A percentile compares a stretch with the other conserved stretches of the same genome.
phyloP scores from a whole-genome alignment of 164 flowering plant genomes.

The Tinospora cordifolia region DNA sequence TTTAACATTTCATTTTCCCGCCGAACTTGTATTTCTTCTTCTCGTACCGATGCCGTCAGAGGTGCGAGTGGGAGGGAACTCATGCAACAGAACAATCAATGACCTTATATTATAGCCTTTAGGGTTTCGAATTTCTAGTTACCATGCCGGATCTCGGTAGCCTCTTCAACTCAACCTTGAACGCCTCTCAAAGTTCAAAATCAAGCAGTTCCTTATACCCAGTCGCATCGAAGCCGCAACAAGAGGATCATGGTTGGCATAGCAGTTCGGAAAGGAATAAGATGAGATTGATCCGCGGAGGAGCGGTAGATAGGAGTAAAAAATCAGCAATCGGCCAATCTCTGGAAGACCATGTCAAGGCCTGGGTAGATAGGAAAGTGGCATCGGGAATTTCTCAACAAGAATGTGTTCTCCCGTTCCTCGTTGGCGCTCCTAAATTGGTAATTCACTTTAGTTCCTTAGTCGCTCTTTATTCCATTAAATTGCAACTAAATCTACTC shows the following conservation, averaged over 20 bases:
- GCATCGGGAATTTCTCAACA: conserved; percentile 22
- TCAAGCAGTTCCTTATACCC: conserved; percentile 4
- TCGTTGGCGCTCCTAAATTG: conserved; percentile 24
- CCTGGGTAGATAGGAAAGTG: conserved; percentile 24
- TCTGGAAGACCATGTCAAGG: conserved; percentile 21
- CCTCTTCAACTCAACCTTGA: conserved; percentile 23
- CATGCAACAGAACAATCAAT: not conserved
- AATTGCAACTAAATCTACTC: not conserved
- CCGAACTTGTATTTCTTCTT: conserved; percentile 2
- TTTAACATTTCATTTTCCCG: conserved; percentile 18
- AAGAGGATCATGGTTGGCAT: conserved; percentile 10
- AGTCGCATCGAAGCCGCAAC: conserved; percentile 18
- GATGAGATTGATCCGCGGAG: conserved; percentile 7
- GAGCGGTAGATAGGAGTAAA: conserved; percentile 13
- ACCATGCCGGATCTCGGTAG: conserved; percentile 29
- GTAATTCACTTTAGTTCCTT: conserved; percentile 8
- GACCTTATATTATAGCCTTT: not conserved
- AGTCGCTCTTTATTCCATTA: not conserved
- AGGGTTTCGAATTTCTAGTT: not conserved
- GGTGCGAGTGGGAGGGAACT: not conserved
- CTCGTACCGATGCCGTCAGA: no score
- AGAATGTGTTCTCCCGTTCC: conserved; percentile 29
- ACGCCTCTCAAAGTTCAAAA: conserved; percentile 19
- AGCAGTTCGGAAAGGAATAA: conserved; percentile 11
- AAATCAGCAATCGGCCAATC: conserved; percentile 12